These are phyloP conservation scores for Quercus mongolica DNA, from an alignment of 306 rosid genomes.

Conservation along the genomic window DNA sequence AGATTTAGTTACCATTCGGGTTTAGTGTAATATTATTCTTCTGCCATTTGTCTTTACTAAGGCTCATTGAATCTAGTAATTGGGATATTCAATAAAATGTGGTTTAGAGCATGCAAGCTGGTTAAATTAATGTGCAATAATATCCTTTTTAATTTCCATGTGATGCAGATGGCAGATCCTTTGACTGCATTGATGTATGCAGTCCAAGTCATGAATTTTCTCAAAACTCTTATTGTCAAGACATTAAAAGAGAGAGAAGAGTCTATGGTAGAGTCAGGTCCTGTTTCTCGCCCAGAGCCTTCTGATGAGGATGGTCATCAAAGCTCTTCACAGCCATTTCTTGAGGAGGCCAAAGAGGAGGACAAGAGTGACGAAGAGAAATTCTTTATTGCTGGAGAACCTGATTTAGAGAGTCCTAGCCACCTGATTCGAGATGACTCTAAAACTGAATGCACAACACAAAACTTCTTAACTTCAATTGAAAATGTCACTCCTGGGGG, in stretches of 20 bases:
- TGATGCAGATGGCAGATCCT: constrained; percentile 84
- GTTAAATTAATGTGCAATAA: constrained; percentile 15
- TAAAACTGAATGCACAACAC: constrained; percentile 35
- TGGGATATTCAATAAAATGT: constrained; percentile 1
- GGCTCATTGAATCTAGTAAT: neutral
- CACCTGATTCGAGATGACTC: constrained; percentile 27
- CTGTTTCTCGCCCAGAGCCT: constrained; percentile 46
- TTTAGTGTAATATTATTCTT: neutral
- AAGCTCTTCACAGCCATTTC: constrained; percentile 41
- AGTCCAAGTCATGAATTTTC: constrained; percentile 96
- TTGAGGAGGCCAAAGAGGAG: constrained; percentile 36
- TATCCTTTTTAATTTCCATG: constrained; percentile 13
- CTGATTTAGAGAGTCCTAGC: constrained; percentile 41
- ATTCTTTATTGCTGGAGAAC: constrained; percentile 44
- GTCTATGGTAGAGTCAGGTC: constrained; percentile 53
- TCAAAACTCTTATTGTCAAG: constrained; percentile 77
- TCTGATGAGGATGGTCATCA: constrained; percentile 70
- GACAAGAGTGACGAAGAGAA: constrained; percentile 40
- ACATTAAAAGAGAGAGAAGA: constrained; percentile 78
- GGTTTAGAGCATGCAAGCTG: neutral
- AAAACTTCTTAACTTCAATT: constrained; percentile 38
- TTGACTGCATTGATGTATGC: constrained; percentile 98
- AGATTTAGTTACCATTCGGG: neutral
- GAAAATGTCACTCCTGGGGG: constrained; percentile 44
- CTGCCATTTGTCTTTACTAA: neutral